phyloP scores from a whole-genome alignment of 257 asterid species.

The Rehmannia glutinosa region DNA sequence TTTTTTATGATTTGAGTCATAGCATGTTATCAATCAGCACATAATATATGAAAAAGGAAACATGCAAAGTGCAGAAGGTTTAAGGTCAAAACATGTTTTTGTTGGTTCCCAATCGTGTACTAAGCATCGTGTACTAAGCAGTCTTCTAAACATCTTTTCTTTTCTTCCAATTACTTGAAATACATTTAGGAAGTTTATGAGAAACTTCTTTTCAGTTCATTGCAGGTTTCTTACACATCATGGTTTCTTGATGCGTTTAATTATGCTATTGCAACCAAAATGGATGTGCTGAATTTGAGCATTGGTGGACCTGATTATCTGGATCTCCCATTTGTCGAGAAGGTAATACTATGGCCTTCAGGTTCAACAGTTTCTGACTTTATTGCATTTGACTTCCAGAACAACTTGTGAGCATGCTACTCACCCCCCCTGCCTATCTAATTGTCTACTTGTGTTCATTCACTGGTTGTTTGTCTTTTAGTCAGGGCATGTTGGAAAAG shows the following conservation, averaged over 20 bases:
- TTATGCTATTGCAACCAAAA: constrained; percentile 89
- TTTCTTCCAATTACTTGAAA: constrained; percentile 18
- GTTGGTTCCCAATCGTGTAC: constrained; percentile 2
- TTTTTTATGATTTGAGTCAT: background rate
- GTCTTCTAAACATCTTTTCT: background rate
- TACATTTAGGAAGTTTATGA: constrained; percentile 58
- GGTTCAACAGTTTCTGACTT: background rate
- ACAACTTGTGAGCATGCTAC: background rate
- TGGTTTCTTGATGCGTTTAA: constrained; percentile 99
- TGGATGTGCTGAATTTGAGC: constrained; percentile 99
- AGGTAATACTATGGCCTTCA: constrained; percentile 38
- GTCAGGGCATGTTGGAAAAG: background rate
- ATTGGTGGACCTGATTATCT: constrained; percentile 97
- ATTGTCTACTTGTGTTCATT: background rate
- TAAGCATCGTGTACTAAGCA: constrained; percentile 4
- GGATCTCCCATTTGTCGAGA: constrained; percentile 94
- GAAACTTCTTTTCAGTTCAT: constrained; percentile 82
- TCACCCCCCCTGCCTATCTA: background rate
- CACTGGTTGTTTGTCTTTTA: background rate
- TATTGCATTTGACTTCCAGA: background rate
- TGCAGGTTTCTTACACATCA: constrained; percentile 99
- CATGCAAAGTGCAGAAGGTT: background rate
- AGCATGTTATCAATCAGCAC: background rate
- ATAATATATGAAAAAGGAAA: constrained; percentile 1
- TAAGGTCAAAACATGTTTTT: background rate